A percentile compares a stretch with the other conserved stretches of the same genome.
phyloP scores from a whole-genome alignment of 2,329 filamentous ascomycete genomes.

The Botrytis squamosa region DNA sequence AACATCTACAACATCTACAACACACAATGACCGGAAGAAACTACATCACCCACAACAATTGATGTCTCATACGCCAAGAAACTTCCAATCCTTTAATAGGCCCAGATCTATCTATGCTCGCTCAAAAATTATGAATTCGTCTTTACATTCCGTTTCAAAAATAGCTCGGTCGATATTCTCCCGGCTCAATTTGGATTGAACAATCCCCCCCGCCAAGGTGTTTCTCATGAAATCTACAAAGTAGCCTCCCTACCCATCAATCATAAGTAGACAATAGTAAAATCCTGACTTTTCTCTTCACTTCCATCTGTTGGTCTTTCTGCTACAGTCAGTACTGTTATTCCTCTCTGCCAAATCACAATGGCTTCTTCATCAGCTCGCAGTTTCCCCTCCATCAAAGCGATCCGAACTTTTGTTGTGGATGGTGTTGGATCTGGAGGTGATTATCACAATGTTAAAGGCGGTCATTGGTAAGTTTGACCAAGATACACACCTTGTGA shows the following conservation, averaged over 20 bases:
- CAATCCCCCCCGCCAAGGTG: constrained; percentile 12
- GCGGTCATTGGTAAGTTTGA: constrained; percentile 59
- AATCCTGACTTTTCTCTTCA: neutral
- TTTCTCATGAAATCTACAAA: constrained; percentile 1
- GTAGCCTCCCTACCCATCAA: neutral
- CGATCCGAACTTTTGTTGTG: constrained; percentile 70
- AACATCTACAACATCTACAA: neutral
- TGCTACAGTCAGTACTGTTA: neutral
- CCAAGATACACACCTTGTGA: neutral
- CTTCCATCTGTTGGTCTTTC: neutral
- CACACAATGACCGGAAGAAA: neutral
- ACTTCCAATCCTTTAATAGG: neutral
- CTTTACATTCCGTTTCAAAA: neutral
- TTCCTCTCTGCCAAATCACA: constrained; percentile 12
- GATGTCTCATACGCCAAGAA: neutral
- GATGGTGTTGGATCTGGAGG: constrained; percentile 64
- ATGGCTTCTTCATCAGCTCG: constrained; percentile 35
- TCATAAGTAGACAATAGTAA: neutral
- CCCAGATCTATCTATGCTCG: neutral
- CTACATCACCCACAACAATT: neutral
- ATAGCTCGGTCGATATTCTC: constrained; percentile 21
- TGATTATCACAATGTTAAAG: constrained; percentile 90
- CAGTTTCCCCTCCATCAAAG: constrained; percentile 71
- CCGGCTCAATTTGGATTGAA: constrained; percentile 12
- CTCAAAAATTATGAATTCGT: neutral